Conservation (phyloP, 2,329 filamentous ascomycete species). For the Amesomyces nigricolor region DNA sequence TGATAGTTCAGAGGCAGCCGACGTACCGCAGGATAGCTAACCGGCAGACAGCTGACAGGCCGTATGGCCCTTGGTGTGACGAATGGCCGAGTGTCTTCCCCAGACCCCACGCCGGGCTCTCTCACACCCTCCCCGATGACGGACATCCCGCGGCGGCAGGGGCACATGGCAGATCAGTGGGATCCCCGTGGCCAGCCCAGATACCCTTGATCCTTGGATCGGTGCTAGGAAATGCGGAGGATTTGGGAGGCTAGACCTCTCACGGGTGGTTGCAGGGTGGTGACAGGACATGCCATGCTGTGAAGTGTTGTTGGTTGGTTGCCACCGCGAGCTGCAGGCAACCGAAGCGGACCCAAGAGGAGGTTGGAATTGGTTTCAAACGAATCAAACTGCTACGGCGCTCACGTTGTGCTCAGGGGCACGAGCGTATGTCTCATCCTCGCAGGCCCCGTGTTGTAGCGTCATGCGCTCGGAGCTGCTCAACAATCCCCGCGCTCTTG, state of each 20-base stretch:
- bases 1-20: neutral
- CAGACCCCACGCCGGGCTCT: neutral
- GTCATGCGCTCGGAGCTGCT: neutral
- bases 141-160: neutral
- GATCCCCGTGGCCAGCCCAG: neutral
- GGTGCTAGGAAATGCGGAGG: neutral
- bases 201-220: neutral
- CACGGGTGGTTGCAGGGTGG: slow-evolving; percentile 1
- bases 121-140: neutral
- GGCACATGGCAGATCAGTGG: neutral
- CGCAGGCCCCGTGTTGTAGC: neutral
- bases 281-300: slow-evolving; percentile 1
- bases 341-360: neutral
- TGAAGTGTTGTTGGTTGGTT: slow-evolving; percentile 5
- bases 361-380: neutral
- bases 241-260: neutral
- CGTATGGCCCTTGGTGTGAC: neutral
- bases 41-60: neutral
- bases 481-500: neutral
- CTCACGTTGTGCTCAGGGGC: slow-evolving; percentile 6
- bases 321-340: neutral
- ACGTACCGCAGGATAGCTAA: neutral
- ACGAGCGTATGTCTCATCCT: neutral
- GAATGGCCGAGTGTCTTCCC: neutral
- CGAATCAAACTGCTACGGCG: slow-evolving; percentile 1